Percentiles rank a stretch among this genome's conserved stretches.
Evolutionary conservation across 192 early-diverging fungal genomes (phyloP).

Genomic region (Coemansia sp.): DNA sequence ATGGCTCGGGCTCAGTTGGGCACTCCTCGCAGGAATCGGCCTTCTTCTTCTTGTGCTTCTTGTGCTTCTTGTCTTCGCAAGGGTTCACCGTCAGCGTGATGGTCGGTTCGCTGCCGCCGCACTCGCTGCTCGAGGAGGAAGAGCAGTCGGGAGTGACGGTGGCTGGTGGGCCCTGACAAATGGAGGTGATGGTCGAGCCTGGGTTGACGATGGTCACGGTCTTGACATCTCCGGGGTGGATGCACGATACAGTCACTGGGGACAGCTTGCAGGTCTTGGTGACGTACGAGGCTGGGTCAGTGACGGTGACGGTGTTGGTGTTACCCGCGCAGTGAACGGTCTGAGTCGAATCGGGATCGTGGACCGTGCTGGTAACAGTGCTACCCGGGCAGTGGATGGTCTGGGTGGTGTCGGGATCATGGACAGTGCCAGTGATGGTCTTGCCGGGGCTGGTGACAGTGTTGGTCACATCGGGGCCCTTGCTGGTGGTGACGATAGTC

Average conservation of each 20-base stretch:
- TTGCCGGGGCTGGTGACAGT: slow-evolving; percentile 38
- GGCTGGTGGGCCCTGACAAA: slow-evolving; percentile 29
- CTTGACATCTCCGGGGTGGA: slow-evolving; percentile 45
- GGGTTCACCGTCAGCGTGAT: slow-evolving; percentile 53
- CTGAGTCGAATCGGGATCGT: slow-evolving; percentile 30
- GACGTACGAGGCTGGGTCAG: slow-evolving; percentile 23
- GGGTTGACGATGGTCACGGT: slow-evolving; percentile 52
- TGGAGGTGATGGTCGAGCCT: slow-evolving; percentile 35
- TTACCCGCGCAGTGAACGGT: slow-evolving; percentile 30
- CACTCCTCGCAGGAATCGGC: slow-evolving; percentile 14
- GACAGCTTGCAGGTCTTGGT: slow-evolving; percentile 54
- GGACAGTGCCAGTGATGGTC: slow-evolving; percentile 30
- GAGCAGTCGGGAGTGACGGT: slow-evolving; percentile 29
- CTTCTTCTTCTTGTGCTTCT: slow-evolving; percentile 31
- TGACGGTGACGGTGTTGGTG: slow-evolving; percentile 30
- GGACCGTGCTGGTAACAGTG: slow-evolving; percentile 35
- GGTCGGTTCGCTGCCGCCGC: slow-evolving; percentile 35
- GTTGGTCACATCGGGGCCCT: slow-evolving; percentile 16
- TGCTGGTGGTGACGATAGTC: slow-evolving; percentile 22
- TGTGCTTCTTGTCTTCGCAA: slow-evolving; percentile 37
- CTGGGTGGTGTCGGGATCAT: slow-evolving; percentile 17
- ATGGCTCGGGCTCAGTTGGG: slow-evolving; percentile 18
- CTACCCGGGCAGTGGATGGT: slow-evolving; percentile 28
- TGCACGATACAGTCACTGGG: slow-evolving; percentile 48
- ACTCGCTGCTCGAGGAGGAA: not conserved